A percentile compares a stretch with the other conserved stretches of the same genome.
phyloP scores from a whole-genome alignment of 2,329 filamentous ascomycete genomes.

The Diaporthe sp. region DNA sequence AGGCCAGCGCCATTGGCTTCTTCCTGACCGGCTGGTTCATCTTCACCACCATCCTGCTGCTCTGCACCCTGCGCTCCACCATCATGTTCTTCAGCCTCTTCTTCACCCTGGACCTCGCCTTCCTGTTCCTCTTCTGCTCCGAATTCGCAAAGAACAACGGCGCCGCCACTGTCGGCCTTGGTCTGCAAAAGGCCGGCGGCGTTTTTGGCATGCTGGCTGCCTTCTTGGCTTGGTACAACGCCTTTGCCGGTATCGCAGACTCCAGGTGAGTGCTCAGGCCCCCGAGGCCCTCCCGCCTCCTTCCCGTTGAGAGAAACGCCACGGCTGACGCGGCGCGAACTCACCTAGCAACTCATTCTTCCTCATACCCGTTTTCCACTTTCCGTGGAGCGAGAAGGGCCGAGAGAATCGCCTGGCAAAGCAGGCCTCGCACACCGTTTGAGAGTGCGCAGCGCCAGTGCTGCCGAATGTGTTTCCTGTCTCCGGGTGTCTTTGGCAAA shows the following conservation, averaged over 20 bases:
- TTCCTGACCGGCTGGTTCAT: conserved; percentile 87
- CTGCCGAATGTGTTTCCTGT: not conserved
- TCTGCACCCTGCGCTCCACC: conserved; percentile 81
- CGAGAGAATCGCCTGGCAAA: conserved; percentile 65
- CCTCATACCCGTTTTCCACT: conserved; percentile 90
- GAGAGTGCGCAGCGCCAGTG: conserved; percentile 9
- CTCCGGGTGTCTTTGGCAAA: not conserved
- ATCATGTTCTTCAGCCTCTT: conserved; percentile 83
- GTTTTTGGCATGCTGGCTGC: conserved; percentile 84
- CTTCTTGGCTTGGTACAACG: conserved; percentile 89
- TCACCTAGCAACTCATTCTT: conserved; percentile 83
- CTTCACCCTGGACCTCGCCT: conserved; percentile 80
- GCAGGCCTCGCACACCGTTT: conserved; percentile 54
- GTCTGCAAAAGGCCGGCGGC: conserved; percentile 77
- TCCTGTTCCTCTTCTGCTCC: conserved; percentile 76
- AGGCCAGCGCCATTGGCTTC: conserved; percentile 74
- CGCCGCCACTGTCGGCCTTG: conserved; percentile 53
- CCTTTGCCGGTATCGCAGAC: conserved; percentile 83
- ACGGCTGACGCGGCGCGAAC: conserved; percentile 26
- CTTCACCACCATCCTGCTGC: conserved; percentile 79
- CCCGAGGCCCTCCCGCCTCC: not conserved
- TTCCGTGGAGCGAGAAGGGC: conserved; percentile 90
- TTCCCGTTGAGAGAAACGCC: not conserved
- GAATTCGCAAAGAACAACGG: conserved; percentile 68
- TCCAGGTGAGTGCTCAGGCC: conserved; percentile 59